Evolutionary conservation across 83 land plant genomes (phyloP).

Genomic region (Diphasiastrum complanatum): DNA sequence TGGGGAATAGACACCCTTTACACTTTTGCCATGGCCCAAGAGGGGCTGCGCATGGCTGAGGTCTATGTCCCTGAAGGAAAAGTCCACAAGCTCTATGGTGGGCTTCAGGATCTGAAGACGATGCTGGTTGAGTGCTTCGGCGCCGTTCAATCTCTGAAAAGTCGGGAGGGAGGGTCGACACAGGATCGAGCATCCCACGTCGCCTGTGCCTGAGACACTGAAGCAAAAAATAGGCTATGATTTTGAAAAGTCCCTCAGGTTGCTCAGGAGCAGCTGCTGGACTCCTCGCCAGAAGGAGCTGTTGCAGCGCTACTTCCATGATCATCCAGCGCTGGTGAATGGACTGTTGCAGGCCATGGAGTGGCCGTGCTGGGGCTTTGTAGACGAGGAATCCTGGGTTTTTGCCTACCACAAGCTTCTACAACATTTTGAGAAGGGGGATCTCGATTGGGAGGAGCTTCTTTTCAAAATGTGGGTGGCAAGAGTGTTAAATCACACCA

Average conservation of each 20-base stretch:
- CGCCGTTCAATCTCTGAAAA: slow-evolving; percentile 17
- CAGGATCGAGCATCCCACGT: slow-evolving; percentile 18
- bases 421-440: slow-evolving; percentile 24
- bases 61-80: slow-evolving; percentile 28
- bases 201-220: slow-evolving; percentile 17
- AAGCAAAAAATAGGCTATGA: slow-evolving; percentile 27
- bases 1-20: slow-evolving; percentile 32
- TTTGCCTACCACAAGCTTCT: slow-evolving; percentile 19
- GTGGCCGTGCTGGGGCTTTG: slow-evolving; percentile 27
- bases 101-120: slow-evolving; percentile 20
- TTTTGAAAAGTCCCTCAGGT: slow-evolving; percentile 22
- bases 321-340: slow-evolving; percentile 24
- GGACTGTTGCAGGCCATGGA: slow-evolving; percentile 19
- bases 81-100: slow-evolving; percentile 22
- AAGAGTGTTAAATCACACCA: slow-evolving; percentile 20
- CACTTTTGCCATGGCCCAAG: slow-evolving; percentile 22
- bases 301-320: slow-evolving; percentile 23
- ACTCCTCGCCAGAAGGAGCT: slow-evolving; percentile 24
- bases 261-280: slow-evolving; percentile 21
- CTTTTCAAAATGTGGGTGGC: slow-evolving; percentile 27
- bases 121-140: slow-evolving; percentile 27
- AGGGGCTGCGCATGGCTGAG: slow-evolving; percentile 20
- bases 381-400: slow-evolving; percentile 24
- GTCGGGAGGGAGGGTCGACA: slow-evolving; percentile 3
- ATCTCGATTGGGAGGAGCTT: slow-evolving; percentile 28